phyloP scores from a whole-genome alignment of 495 filamentous ascomycete species.

The Penicillium ochrochloron region DNA sequence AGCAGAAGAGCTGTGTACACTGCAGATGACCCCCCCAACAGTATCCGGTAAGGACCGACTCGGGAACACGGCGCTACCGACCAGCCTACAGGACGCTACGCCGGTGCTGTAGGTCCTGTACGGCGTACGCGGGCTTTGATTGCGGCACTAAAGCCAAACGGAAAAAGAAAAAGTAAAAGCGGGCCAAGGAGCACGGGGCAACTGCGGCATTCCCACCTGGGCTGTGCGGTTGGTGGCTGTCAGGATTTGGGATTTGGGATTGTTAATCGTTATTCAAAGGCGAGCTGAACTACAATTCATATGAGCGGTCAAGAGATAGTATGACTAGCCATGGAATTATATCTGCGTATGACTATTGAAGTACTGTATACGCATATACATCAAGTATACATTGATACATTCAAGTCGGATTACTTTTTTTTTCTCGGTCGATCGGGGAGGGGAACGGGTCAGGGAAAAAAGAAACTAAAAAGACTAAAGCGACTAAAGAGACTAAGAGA shows the following conservation, averaged over 20 bases:
- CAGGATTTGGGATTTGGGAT: neutral
- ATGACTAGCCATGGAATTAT: neutral
- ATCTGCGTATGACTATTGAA: neutral
- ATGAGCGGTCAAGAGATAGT: neutral
- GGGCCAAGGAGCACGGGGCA: constrained; percentile 32
- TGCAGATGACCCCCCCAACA: constrained; percentile 26
- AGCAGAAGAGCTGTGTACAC: constrained; percentile 3
- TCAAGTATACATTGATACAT: neutral
- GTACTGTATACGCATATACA: neutral
- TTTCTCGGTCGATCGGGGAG: constrained; percentile 23
- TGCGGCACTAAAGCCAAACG: constrained; percentile 11
- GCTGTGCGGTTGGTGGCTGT: constrained; percentile 28
- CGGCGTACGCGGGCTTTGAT: constrained; percentile 2
- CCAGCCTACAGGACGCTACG: constrained; percentile 8
- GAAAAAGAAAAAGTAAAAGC: constrained; percentile 21
- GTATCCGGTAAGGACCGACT: constrained; percentile 15
- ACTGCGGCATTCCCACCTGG: constrained; percentile 34
- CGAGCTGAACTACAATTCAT: neutral
- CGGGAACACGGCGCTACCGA: constrained; percentile 16
- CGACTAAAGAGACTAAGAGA: neutral
- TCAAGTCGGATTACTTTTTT: neutral
- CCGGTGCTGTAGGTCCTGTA: neutral
- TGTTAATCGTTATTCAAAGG: neutral
- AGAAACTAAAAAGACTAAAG: constrained; percentile 4
- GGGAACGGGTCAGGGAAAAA: constrained; percentile 2